Evolutionary conservation across 306 rosid species (phyloP), one percentile per base, ranked within the genome.

Genomic region (Bauhinia variegata): DNA sequence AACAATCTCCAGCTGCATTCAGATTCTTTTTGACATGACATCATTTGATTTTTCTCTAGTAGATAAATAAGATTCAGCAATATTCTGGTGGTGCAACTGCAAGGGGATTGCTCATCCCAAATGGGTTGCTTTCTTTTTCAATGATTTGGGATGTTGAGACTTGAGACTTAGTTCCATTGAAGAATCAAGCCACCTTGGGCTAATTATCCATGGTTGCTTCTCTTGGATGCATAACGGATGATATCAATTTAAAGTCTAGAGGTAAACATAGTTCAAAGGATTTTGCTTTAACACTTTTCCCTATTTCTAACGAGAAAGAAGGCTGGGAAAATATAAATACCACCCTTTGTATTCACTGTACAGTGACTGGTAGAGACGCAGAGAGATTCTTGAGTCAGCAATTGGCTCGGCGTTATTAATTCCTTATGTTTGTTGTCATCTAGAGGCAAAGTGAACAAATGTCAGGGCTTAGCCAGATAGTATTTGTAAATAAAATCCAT

Each of bases 271-370:
- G n/a, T n/a, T n/a, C n/a, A n/a, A n/a, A n/a, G n/a, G n/a, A n/a
- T n/a, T n/a, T n/a, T n/a, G n/a, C n/a, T n/a, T n/a, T n/a, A n/a
- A n/a, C 12, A 42, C 4, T 36, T 65, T 57, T 41, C 39, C 5
- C 30, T 34, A 18, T 30, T 34, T 60, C 43, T 75, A 28, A 53
- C 48, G 41, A 54, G 23, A 61, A 51, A 60, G 30, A 60, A 53
- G 60, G 38, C 11, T 42, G 13, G 56, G 28, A 54, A 62, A 68
- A 36, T 37, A 4, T 54, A 18, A 13, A 52, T 0, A 4, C 23
- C 48, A 18, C n/a, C 65, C 6, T 44, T 33, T 52, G 65, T 55
- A 17, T 60, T 75, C 23, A 6, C 28, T 75, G 53, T 33, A 55
- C 12, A 61, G 60, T 60, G 51, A 51, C 42, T 59, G 34, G 34